phyloP scores from a whole-genome alignment of 2,329 filamentous ascomycete species.

The Lecanicillium sp. region DNA sequence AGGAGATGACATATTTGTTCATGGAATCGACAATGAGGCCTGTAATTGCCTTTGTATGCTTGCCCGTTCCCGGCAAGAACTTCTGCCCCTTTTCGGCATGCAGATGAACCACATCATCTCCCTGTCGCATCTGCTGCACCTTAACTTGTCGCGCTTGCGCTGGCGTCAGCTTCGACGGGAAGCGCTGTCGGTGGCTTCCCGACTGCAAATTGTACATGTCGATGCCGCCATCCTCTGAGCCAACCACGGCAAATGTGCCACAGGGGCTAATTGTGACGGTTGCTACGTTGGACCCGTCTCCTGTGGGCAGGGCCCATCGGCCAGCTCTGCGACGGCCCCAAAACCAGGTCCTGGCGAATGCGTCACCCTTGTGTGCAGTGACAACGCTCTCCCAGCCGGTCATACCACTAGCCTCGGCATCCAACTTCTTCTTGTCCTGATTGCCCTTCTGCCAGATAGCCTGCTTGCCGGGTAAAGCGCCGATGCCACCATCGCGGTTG shows the following conservation, averaged over 20 bases:
- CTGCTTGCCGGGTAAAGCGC: conserved; percentile 69
- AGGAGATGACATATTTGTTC: conserved; percentile 79
- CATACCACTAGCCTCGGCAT: conserved; percentile 65
- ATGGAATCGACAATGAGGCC: conserved; percentile 84
- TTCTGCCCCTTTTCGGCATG: conserved; percentile 35
- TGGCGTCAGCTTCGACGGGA: conserved; percentile 71
- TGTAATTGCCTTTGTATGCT: conserved; percentile 75
- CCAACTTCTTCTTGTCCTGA: conserved; percentile 51
- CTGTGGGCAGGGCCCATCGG: conserved; percentile 84
- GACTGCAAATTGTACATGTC: conserved; percentile 98
- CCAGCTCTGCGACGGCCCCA: conserved; percentile 93
- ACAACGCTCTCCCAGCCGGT: conserved; percentile 97
- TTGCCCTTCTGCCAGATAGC: conserved; percentile 77
- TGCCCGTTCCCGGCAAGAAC: conserved; percentile 52
- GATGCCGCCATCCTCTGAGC: conserved; percentile 73
- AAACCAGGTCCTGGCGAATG: conserved; percentile 89
- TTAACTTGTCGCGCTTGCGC: conserved; percentile 71
- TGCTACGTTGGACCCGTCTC: conserved; percentile 73
- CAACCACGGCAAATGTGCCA: conserved; percentile 87
- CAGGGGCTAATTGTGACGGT: conserved; percentile 86
- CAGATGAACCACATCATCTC: conserved; percentile 49
- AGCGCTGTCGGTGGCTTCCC: conserved; percentile 78
- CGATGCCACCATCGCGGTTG: conserved; percentile 92
- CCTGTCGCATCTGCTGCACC: conserved; percentile 52
- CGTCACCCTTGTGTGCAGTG: conserved; percentile 82